A percentile compares a stretch with the other conserved stretches of the same genome.
phyloP scores from a whole-genome alignment of 768 basidiomycete species.

The Russula griseocarnosa region DNA sequence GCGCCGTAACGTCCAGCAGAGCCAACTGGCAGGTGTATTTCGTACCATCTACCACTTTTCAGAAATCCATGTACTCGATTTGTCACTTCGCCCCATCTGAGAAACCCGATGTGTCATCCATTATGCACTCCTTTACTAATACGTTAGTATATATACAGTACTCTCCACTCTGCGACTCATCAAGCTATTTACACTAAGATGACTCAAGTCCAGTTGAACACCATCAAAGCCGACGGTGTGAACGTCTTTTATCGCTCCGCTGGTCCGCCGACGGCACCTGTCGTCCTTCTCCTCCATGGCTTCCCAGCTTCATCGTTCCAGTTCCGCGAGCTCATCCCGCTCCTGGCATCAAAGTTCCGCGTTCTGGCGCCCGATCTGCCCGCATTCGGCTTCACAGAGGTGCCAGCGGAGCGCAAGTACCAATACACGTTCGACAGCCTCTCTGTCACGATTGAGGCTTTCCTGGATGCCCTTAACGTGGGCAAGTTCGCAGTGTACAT shows the following conservation, averaged over 20 bases:
- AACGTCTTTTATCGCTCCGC: constrained; percentile 46
- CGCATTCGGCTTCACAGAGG: constrained; percentile 48
- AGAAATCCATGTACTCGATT: too few species aligned
- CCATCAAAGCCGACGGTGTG: constrained; percentile 36
- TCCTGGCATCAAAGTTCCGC: constrained; percentile 40
- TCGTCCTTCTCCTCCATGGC: constrained; percentile 47
- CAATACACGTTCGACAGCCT: constrained; percentile 43
- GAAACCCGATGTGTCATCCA: not conserved
- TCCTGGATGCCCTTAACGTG: constrained; percentile 41
- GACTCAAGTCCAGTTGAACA: constrained; percentile 29
- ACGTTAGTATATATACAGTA: not conserved
- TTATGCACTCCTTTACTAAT: not conserved
- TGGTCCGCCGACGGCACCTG: constrained; percentile 34
- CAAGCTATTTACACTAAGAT: not conserved
- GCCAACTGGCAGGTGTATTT: too few species aligned
- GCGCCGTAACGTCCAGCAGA: too few species aligned
- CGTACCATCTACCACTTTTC: too few species aligned
- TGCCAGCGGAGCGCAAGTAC: constrained; percentile 39
- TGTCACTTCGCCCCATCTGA: too few species aligned
- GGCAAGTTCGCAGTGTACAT: constrained; percentile 44
- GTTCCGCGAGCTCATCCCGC: constrained; percentile 46
- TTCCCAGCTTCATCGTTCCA: constrained; percentile 49
- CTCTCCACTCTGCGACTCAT: too few species aligned
- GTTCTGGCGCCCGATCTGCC: constrained; percentile 51
- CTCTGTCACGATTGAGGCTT: constrained; percentile 39